These are phyloP conservation scores for Macrocystidia cucumis DNA, from an alignment of 1,284 basidiomycete species.

Conservation along the genomic window DNA sequence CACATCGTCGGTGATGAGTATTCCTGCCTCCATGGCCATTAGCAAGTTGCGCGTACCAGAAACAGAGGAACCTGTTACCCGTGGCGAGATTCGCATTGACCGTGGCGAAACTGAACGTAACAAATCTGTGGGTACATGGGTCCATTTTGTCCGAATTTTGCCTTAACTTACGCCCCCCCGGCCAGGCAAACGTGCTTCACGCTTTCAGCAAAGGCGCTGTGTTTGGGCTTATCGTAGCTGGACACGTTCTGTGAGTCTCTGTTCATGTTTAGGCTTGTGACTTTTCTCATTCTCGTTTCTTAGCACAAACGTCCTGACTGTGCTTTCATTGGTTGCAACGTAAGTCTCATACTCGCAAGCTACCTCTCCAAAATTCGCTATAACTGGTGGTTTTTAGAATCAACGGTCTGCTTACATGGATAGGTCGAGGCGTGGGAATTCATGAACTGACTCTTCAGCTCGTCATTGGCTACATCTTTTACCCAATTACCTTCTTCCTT, in stretches of 20 bases:
- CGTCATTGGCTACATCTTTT: constrained; percentile 81
- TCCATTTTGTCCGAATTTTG: neutral
- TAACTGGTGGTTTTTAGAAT: constrained; percentile 27
- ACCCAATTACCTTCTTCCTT: constrained; percentile 82
- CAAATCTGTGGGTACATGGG: constrained; percentile 24
- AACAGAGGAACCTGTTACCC: constrained; percentile 78
- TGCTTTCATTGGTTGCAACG: constrained; percentile 73
- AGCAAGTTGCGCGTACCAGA: constrained; percentile 85
- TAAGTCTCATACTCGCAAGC: constrained; percentile 16
- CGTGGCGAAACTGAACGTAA: constrained; percentile 58
- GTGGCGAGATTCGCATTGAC: constrained; percentile 73
- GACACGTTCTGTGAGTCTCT: constrained; percentile 65
- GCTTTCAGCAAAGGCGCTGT: constrained; percentile 84
- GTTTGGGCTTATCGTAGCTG: constrained; percentile 85
- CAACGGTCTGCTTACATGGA: constrained; percentile 86
- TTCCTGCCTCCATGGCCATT: constrained; percentile 89
- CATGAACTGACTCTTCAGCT: constrained; percentile 78
- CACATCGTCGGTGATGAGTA: constrained; percentile 91
- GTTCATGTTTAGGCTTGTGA: constrained; percentile 4
- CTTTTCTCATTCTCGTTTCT: constrained; percentile 4
- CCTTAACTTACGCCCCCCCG: constrained; percentile 3
- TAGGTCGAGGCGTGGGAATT: constrained; percentile 83
- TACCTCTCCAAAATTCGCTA: neutral
- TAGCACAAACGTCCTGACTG: constrained; percentile 73
- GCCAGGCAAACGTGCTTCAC: constrained; percentile 76